Percentiles rank a stretch among this genome's conserved stretches.
phyloP scores from a whole-genome alignment of 495 filamentous ascomycete species.

The Tricharina praecox region DNA sequence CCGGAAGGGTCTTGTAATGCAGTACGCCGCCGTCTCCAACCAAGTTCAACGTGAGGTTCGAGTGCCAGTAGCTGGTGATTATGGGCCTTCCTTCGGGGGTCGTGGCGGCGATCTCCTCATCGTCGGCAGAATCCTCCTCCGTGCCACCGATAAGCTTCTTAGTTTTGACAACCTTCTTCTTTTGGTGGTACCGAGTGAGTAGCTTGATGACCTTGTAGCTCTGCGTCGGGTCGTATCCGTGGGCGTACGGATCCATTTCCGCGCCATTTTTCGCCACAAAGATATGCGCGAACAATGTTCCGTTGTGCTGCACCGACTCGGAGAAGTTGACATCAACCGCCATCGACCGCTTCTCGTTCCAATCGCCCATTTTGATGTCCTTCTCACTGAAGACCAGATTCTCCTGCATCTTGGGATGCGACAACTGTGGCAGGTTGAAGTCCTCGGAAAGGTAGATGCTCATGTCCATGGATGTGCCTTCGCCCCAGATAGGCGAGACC shows the following conservation, averaged over 20 bases:
- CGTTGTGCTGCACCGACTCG: conserved; percentile 68
- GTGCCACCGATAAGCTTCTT: conserved; percentile 58
- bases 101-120: conserved; percentile 26
- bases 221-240: conserved; percentile 50
- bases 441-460: conserved; percentile 67
- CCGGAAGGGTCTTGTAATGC: conserved; percentile 48
- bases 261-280: conserved; percentile 62
- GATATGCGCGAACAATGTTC: conserved; percentile 86
- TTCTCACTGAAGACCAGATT: conserved; percentile 61
- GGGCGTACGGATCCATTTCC: conserved; percentile 53
- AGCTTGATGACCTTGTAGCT: conserved; percentile 74
- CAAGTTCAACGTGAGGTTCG: conserved; percentile 78
- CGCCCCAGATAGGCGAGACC: conserved; percentile 76
- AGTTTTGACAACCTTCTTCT: conserved; percentile 85
- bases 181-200: conserved; percentile 72
- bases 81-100: conserved; percentile 39
- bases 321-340: conserved; percentile 67
- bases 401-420: conserved; percentile 35
- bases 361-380: conserved; percentile 64
- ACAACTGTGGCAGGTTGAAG: conserved; percentile 48
- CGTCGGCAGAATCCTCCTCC: conserved; percentile 30
- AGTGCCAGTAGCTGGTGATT: conserved; percentile 78
- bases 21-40: conserved; percentile 63
- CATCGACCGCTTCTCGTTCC: conserved; percentile 57
- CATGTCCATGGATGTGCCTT: conserved; percentile 63